Conservation (phyloP, 441 rosid genomes). For the Geranium incanum region DNA sequence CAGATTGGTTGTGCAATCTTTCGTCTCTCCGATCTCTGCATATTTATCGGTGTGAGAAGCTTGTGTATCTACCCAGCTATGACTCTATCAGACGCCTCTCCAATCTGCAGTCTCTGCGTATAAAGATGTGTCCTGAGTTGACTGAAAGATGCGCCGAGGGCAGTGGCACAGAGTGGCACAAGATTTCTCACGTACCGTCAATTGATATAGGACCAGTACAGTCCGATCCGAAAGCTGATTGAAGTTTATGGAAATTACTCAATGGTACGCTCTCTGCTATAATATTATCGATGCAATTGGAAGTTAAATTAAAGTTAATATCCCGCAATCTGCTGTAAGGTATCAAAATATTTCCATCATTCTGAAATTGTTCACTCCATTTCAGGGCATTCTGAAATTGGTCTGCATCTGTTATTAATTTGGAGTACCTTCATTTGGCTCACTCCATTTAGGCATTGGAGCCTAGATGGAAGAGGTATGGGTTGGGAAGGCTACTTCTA, state of each 20-base stretch:
- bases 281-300: no score
- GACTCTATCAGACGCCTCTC: slow-evolving; percentile 19
- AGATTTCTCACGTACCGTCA: slow-evolving; percentile 19
- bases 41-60: background rate
- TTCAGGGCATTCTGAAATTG: background rate
- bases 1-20: slow-evolving; percentile 27
- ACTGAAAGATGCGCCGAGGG: slow-evolving; percentile 17
- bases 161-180: slow-evolving; percentile 25
- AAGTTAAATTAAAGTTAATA: background rate
- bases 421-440: no score
- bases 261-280: background rate
- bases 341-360: background rate
- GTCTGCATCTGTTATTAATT: no score
- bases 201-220: slow-evolving; percentile 1
- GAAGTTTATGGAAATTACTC: background rate
- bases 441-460: no score
- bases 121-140: slow-evolving; percentile 5
- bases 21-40: slow-evolving; percentile 18
- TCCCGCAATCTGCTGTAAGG: background rate
- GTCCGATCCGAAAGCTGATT: slow-evolving; percentile 7
- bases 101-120: slow-evolving; percentile 3
- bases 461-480: no score
- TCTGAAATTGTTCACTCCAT: background rate
- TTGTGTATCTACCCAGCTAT: slow-evolving; percentile 17
- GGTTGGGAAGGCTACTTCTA: no score